Conservation (phyloP, 352 stramenopile species). For the Elongisporangium prolatum region DNA sequence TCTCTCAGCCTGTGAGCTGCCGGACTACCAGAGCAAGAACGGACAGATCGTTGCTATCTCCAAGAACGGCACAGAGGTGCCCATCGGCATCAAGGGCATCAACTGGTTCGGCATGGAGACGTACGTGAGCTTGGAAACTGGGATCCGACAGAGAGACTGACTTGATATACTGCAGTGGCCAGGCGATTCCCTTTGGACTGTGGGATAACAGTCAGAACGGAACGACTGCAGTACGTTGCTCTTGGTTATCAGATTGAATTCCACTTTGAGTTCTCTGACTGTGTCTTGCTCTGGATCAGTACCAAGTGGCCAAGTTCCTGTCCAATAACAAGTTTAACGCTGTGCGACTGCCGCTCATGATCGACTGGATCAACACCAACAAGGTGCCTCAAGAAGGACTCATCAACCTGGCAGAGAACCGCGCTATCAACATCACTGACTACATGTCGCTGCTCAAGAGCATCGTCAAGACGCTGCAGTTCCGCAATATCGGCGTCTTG, state of each 20-base stretch:
- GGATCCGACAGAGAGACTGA: not conserved
- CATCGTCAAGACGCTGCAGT: constrained; percentile 34
- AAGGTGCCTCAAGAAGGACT: constrained; percentile 18
- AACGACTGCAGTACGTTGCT: constrained; percentile 42
- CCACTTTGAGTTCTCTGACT: not conserved
- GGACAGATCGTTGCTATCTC: constrained; percentile 25
- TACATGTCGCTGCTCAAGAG: constrained; percentile 41
- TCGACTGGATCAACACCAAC: constrained; percentile 32
- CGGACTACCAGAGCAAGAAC: constrained; percentile 38
- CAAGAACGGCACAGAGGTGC: constrained; percentile 30
- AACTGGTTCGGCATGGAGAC: constrained; percentile 44
- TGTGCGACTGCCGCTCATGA: constrained; percentile 35
- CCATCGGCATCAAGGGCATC: constrained; percentile 32
- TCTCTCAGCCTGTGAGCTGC: constrained; percentile 20
- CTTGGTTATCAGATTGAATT: not conserved
- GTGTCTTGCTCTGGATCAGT: constrained; percentile 10
- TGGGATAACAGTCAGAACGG: constrained; percentile 70
- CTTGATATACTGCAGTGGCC: constrained; percentile 14
- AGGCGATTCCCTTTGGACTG: constrained; percentile 59
- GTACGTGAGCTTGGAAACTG: constrained; percentile 9
- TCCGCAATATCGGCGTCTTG: constrained; percentile 38
- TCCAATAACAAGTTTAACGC: constrained; percentile 45
- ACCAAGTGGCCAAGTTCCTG: constrained; percentile 38
- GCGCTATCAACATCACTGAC: constrained; percentile 22
- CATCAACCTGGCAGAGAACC: constrained; percentile 30